Conservation (phyloP, 1,284 basidiomycete genomes). For the Tremellales sp. region DNA sequence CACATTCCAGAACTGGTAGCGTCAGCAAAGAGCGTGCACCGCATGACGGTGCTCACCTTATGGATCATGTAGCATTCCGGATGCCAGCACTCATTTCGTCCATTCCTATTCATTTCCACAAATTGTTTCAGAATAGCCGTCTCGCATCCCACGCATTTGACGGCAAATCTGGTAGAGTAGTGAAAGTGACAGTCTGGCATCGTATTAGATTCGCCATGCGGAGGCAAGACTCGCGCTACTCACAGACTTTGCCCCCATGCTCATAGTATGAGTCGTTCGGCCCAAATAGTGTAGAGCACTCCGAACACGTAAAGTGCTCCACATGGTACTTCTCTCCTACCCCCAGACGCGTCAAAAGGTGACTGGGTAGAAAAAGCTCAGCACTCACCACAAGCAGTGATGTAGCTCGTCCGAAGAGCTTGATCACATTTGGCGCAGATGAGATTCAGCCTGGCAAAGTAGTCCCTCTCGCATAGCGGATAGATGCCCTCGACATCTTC, state of each 20-base stretch:
- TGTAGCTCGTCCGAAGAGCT: slow-evolving; percentile 94
- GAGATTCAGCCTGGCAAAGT: slow-evolving; percentile 91
- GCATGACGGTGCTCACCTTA: slow-evolving; percentile 60
- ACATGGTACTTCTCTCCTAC: slow-evolving; percentile 98
- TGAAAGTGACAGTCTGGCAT: slow-evolving; percentile 80
- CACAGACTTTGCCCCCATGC: slow-evolving; percentile 85
- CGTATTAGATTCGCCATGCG: neutral
- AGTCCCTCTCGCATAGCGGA: slow-evolving; percentile 96
- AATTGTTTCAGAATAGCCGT: slow-evolving; percentile 99
- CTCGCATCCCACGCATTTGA: slow-evolving; percentile 95
- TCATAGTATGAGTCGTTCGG: slow-evolving; percentile 99
- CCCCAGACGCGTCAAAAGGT: slow-evolving; percentile 1
- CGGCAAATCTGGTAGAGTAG: slow-evolving; percentile 96
- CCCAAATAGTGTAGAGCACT: slow-evolving; percentile 93
- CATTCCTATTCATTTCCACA: slow-evolving; percentile 98
- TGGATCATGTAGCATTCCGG: slow-evolving; percentile 99
- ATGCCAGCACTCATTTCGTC: slow-evolving; percentile 99
- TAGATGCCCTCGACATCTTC: slow-evolving; percentile 67
- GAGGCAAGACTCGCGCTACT: slow-evolving; percentile 17
- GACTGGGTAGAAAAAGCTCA: neutral
- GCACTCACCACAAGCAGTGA: slow-evolving; percentile 95
- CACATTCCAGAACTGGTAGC: slow-evolving; percentile 91
- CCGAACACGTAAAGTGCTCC: slow-evolving; percentile 98
- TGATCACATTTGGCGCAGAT: slow-evolving; percentile 95
- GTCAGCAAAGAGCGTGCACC: slow-evolving; percentile 2